These are phyloP conservation scores for Mortierella sp. DNA, from an alignment of 371 early-diverging fungal genomes.

Conservation along the genomic window DNA sequence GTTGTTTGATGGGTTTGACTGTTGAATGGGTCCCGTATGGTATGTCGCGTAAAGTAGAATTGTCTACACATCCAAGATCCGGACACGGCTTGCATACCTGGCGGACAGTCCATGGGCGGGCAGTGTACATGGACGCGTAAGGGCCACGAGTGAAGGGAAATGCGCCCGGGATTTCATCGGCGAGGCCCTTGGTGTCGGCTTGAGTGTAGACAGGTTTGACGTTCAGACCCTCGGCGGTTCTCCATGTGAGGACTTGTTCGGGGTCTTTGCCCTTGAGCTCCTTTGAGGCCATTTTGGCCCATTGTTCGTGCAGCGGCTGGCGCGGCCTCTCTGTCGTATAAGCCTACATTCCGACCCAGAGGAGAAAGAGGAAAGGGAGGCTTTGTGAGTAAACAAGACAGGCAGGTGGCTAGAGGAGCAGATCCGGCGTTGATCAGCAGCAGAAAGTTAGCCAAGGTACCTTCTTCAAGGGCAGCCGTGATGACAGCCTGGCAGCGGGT, in stretches of 20 bases:
- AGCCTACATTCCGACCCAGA: slow-evolving; percentile 14
- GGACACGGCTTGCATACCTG: slow-evolving; percentile 57
- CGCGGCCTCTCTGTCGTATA: slow-evolving; percentile 41
- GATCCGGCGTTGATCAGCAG: background rate
- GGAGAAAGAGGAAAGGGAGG: background rate
- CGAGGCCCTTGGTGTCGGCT: slow-evolving; percentile 65
- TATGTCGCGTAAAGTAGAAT: too few species aligned
- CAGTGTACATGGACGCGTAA: slow-evolving; percentile 90
- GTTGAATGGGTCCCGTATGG: too few species aligned
- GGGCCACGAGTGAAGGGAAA: slow-evolving; percentile 90
- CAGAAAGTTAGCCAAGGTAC: too few species aligned
- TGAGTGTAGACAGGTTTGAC: slow-evolving; percentile 87
- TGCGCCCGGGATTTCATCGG: slow-evolving; percentile 80
- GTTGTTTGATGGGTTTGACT: background rate
- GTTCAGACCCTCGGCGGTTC: slow-evolving; percentile 85
- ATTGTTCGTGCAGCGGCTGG: slow-evolving; percentile 66
- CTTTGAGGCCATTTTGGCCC: slow-evolving; percentile 78
- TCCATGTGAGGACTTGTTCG: slow-evolving; percentile 73
- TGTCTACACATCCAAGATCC: background rate
- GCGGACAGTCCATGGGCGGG: slow-evolving; percentile 86
- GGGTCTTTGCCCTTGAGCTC: slow-evolving; percentile 89
- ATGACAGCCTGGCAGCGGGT: slow-evolving; percentile 30
- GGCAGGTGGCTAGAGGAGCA: background rate
- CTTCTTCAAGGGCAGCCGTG: slow-evolving; percentile 39
- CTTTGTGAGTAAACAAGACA: background rate